A percentile compares a stretch with the other conserved stretches of the same genome.
phyloP scores from a whole-genome alignment of 805 yeast species.

The Yarrowia keelungensis region DNA sequence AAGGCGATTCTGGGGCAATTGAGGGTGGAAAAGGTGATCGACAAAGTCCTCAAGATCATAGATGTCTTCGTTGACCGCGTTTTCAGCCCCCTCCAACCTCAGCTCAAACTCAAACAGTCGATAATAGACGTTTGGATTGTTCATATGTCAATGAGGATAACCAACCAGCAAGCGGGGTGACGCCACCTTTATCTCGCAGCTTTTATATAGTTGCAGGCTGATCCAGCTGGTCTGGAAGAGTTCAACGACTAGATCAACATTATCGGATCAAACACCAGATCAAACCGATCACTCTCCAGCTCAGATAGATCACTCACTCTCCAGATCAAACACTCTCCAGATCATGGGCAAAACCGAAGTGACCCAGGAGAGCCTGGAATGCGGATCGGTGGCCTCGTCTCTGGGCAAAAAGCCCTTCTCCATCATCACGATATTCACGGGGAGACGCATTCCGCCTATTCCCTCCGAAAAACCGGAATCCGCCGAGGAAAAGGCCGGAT shows the following conservation, averaged over 20 bases:
- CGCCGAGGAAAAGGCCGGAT: conserved; percentile 14
- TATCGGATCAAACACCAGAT: neutral
- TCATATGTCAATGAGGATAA: conserved; percentile 1
- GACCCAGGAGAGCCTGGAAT: conserved; percentile 2
- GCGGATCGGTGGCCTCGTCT: conserved; percentile 10
- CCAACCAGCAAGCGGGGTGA: conserved; percentile 12
- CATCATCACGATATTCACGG: conserved; percentile 29
- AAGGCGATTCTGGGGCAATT: neutral
- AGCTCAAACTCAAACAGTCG: neutral
- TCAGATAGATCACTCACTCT: neutral
- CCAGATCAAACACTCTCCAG: neutral
- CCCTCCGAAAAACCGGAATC: conserved; percentile 31
- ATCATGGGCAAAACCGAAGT: conserved; percentile 7
- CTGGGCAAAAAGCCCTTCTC: conserved; percentile 10
- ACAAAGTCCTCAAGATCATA: neutral
- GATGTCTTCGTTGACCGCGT: too few relatives aligned
- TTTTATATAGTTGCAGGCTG: conserved; percentile 1
- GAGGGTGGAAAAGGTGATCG: neutral
- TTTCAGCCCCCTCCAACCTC: neutral
- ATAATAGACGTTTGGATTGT: neutral
- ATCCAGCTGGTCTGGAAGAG: too few relatives aligned
- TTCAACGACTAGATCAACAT: neutral
- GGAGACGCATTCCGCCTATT: conserved; percentile 18
- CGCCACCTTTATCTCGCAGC: conserved; percentile 10
- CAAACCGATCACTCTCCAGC: neutral